phyloP scores from a whole-genome alignment of 176 grass and related monocot genomes.

The Cenchrus americanus region DNA sequence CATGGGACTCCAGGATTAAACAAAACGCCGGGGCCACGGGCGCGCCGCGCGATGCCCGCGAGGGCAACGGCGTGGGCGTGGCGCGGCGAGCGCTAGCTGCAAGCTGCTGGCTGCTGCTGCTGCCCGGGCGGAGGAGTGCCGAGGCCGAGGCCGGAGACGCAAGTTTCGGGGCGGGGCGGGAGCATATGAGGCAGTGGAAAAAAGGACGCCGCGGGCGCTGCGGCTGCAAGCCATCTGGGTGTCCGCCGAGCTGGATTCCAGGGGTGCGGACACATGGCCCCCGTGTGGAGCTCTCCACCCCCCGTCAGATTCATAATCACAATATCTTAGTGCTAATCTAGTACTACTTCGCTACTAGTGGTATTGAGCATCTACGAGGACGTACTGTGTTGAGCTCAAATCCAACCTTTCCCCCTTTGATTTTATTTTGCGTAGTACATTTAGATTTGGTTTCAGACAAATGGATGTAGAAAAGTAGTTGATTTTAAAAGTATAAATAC shows the following conservation, averaged over 20 bases:
- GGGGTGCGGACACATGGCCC: constrained; percentile 23
- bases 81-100: not conserved
- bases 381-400: too few species aligned
- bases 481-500: not conserved
- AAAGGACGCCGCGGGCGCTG: constrained; percentile 15
- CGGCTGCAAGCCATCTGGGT: constrained; percentile 39
- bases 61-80: too few species aligned
- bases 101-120: too few species aligned
- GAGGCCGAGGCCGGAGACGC: not conserved
- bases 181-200: not conserved
- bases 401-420: too few species aligned
- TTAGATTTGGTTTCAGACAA: not conserved
- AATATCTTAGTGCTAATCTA: not conserved
- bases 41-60: not conserved
- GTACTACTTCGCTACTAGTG: not conserved
- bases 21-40: not conserved
- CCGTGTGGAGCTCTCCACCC: not conserved
- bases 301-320: not conserved
- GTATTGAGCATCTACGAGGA: not conserved
- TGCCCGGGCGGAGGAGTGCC: too few species aligned
- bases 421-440: not conserved
- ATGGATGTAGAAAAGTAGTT: not conserved
- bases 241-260: constrained; percentile 44
- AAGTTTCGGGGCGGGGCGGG: not conserved
- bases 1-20: constrained; percentile 13